Evolutionary conservation across 208 protist genomes (phyloP).

Genomic region (Novymonas esmeraldas): DNA sequence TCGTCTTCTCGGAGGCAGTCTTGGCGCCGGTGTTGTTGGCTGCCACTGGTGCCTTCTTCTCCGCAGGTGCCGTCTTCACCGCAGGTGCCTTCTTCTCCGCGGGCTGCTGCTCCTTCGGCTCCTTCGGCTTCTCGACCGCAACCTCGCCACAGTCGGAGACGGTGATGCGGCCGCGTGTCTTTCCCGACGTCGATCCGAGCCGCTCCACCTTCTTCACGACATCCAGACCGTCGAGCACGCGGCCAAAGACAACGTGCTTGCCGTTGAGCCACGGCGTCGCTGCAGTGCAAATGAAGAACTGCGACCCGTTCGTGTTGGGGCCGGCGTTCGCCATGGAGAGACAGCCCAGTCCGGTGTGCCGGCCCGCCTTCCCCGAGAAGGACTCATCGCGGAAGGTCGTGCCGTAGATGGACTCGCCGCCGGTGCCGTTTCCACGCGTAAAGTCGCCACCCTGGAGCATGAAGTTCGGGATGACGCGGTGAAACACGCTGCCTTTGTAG

Average conservation of each 20-base stretch:
- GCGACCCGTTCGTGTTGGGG: conserved; percentile 97
- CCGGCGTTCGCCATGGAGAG: conserved; percentile 99
- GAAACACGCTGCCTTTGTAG: conserved; percentile 97
- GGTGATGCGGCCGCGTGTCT: conserved; percentile 60
- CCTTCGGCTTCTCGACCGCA: conserved; percentile 18
- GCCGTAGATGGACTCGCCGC: conserved; percentile 99
- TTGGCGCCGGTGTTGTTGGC: too few species aligned
- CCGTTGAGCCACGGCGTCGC: conserved; percentile 89
- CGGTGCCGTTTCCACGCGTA: conserved; percentile 95
- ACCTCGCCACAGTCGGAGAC: conserved; percentile 88
- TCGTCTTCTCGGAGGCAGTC: conserved; percentile 5
- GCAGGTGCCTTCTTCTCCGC: conserved; percentile 10
- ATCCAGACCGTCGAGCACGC: conserved; percentile 88
- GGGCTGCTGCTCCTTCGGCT: neutral
- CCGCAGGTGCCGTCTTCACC: neutral
- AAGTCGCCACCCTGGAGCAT: conserved; percentile 99
- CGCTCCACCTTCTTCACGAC: conserved; percentile 85
- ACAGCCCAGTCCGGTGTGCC: conserved; percentile 89
- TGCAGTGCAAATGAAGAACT: conserved; percentile 95
- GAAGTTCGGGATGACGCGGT: conserved; percentile 97
- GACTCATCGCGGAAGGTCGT: conserved; percentile 96
- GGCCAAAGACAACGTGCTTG: conserved; percentile 97
- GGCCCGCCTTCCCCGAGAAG: conserved; percentile 94
- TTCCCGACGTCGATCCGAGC: conserved; percentile 70
- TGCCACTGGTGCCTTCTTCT: too few species aligned